These are phyloP conservation scores for Neobulgaria alba DNA, from an alignment of 2,329 filamentous ascomycete species.

Conservation along the genomic window DNA sequence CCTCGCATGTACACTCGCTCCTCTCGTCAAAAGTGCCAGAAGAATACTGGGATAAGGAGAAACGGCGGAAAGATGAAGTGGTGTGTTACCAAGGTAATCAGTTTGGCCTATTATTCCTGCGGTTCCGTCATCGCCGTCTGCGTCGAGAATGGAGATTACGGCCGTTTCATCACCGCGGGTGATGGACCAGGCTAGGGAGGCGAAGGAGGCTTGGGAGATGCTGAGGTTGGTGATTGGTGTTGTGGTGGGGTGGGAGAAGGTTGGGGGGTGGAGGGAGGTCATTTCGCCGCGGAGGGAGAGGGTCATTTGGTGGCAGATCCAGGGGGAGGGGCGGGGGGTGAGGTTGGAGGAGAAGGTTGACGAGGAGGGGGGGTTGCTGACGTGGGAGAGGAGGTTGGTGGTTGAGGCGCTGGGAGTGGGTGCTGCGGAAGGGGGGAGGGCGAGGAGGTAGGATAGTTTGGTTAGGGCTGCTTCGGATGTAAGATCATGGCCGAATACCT, in stretches of 20 bases:
- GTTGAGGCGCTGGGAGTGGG: no score
- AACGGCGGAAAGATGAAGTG: slow-evolving; percentile 32
- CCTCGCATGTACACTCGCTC: slow-evolving; percentile 58
- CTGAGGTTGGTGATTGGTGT: slow-evolving; percentile 10
- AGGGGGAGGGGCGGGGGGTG: slow-evolving; percentile 48
- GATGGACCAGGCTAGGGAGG: slow-evolving; percentile 54
- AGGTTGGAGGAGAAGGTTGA: slow-evolving; percentile 1
- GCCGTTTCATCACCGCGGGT: slow-evolving; percentile 46
- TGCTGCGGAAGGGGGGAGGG: slow-evolving; percentile 34
- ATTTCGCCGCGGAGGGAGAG: slow-evolving; percentile 56
- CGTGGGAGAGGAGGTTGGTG: neutral
- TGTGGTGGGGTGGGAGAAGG: slow-evolving; percentile 47
- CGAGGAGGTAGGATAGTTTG: slow-evolving; percentile 40
- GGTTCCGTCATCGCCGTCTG: no score
- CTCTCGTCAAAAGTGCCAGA: slow-evolving; percentile 48
- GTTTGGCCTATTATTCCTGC: no score
- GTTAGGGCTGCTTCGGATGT: slow-evolving; percentile 46
- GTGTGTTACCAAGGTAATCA: slow-evolving; percentile 34
- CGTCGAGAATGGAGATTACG: slow-evolving; percentile 24
- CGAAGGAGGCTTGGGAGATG: slow-evolving; percentile 44
- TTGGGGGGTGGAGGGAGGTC: slow-evolving; percentile 37
- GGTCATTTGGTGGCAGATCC: slow-evolving; percentile 55
- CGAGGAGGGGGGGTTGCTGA: neutral
- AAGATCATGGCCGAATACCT: slow-evolving; percentile 55
- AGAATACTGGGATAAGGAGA: slow-evolving; percentile 45